Conservation (phyloP, 1,139 yeast species). For the Nakaseomyces bracarensis region DNA sequence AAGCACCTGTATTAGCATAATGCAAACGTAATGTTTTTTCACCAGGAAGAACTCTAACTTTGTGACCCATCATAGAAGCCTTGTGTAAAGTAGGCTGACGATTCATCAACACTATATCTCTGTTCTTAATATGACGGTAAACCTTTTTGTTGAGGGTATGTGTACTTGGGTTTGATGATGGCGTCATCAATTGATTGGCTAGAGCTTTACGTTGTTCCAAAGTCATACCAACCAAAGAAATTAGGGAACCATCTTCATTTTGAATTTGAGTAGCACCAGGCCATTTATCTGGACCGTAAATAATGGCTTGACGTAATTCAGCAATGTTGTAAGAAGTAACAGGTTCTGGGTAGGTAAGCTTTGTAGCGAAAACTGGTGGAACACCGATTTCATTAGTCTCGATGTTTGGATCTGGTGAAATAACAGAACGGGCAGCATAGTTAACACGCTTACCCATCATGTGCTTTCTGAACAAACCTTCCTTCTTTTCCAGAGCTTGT, state of each 20-base stretch:
- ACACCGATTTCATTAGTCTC: slow-evolving; percentile 98
- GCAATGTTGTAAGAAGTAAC: slow-evolving; percentile 91
- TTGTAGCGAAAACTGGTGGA: slow-evolving; percentile 95
- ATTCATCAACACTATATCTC: slow-evolving; percentile 95
- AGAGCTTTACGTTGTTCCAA: slow-evolving; percentile 91
- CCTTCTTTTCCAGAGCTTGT: slow-evolving; percentile 97
- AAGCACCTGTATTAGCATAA: slow-evolving; percentile 98
- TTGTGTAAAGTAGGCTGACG: slow-evolving; percentile 99
- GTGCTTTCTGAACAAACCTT: slow-evolving; percentile 95
- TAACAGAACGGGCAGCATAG: slow-evolving; percentile 97
- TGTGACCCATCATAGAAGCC: slow-evolving; percentile 99
- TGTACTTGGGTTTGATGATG: slow-evolving; percentile 44
- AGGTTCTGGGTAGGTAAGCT: slow-evolving; percentile 95
- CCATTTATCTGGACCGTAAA: slow-evolving; percentile 96
- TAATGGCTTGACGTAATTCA: slow-evolving; percentile 87
- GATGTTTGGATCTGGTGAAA: slow-evolving; percentile 96
- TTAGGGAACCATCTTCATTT: slow-evolving; percentile 87
- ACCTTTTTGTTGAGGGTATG: slow-evolving; percentile 81
- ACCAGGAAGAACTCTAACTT: slow-evolving; percentile 91
- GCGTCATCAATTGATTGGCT: slow-evolving; percentile 91
- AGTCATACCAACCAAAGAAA: slow-evolving; percentile 81
- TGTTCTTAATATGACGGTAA: slow-evolving; percentile 84
- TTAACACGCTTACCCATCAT: slow-evolving; percentile 99
- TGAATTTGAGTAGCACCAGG: slow-evolving; percentile 98
- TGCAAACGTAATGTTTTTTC: slow-evolving; percentile 95